Percentiles rank a stretch among this genome's conserved stretches.
Conservation (phyloP, 2,329 filamentous ascomycete genomes). For the Beauveria sp. region DNA sequence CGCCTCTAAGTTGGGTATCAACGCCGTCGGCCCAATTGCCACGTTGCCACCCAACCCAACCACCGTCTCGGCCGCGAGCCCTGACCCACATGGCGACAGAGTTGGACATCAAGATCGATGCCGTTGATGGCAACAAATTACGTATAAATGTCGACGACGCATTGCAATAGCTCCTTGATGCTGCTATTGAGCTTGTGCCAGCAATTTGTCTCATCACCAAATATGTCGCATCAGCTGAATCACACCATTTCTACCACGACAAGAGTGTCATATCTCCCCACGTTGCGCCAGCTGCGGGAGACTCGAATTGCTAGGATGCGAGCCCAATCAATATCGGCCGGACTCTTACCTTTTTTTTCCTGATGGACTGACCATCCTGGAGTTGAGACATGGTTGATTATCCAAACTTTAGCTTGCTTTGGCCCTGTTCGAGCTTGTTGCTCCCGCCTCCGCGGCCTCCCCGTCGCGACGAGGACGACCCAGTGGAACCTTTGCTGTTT, state of each 20-base stretch:
- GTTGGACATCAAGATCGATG: neutral
- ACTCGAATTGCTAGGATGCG: neutral
- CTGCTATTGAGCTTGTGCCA: neutral
- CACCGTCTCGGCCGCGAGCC: conserved; percentile 1
- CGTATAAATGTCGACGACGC: conserved; percentile 3
- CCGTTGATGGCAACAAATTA: neutral
- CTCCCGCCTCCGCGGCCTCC: conserved; percentile 17
- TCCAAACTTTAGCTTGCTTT: conserved; percentile 54
- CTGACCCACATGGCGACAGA: neutral
- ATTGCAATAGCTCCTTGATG: neutral
- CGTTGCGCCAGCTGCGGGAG: neutral
- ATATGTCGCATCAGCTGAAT: neutral
- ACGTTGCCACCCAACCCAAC: conserved; percentile 9
- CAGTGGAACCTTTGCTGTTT: conserved; percentile 21
- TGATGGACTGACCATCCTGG: neutral
- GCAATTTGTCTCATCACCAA: neutral
- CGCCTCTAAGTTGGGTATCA: conserved; percentile 10
- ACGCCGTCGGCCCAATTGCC: conserved; percentile 7
- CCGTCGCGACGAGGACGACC: neutral
- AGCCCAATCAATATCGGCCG: neutral
- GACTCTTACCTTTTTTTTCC: neutral
- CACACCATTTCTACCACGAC: neutral
- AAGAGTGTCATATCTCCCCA: neutral
- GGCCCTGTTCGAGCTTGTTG: conserved; percentile 45
- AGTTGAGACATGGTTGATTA: conserved; percentile 25